Base-by-base conservation (phyloP, 1,284 basidiomycete species). In the Phlebopus sp. region DNA sequence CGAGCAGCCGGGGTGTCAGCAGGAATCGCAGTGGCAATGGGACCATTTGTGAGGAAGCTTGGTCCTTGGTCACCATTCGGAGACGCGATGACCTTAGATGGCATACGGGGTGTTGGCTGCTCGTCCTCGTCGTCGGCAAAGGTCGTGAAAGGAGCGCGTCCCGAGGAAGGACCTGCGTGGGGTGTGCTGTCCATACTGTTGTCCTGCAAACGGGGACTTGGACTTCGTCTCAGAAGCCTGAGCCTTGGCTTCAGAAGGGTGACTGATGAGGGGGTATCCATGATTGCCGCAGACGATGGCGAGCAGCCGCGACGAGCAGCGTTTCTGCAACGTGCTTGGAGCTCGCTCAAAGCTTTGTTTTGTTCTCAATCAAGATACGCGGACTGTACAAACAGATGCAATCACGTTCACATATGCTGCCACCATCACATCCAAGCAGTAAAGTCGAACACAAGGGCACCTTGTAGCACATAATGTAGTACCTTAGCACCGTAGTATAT, bases 1-100 rank as follows among this genome's bases (percentile, higher is more conserved):
- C 77, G 77, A 19, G 69, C 72, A 17, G 76, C 74, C 4, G 78
- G 75, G 1, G 72, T 78, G 41, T 76, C 72, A 21, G 62, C 59
- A 5, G 66, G 63, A 51, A 64, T 55, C 46, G 62, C 27, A 51
- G 55, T 42, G 46, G 54, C 44, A 29, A 43, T 47, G 36, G 52
- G 37, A 59, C 55, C 30, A 49, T 57, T 23, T 23, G 57, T 30
- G 51, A 54, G 18, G 18, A 35, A 23, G 51, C 52, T 38, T 13
- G 58, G 29, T 32, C 54, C 21, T 37, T 44, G 15, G 49, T 57
- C 27, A 53, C 63, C 58, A 46, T 67, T 35, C 54, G 58, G 36
- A 34, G 59, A 47, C 15, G 53, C 31, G 42, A 64, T 56, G 56
- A 60, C 38, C 47, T 53, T 47, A 0, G 61, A 47, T 44, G 69